Evolutionary conservation across 1,284 basidiomycete genomes (phyloP), one percentile per base, ranked within the genome.

Genomic region (Irpex lacteus): DNA sequence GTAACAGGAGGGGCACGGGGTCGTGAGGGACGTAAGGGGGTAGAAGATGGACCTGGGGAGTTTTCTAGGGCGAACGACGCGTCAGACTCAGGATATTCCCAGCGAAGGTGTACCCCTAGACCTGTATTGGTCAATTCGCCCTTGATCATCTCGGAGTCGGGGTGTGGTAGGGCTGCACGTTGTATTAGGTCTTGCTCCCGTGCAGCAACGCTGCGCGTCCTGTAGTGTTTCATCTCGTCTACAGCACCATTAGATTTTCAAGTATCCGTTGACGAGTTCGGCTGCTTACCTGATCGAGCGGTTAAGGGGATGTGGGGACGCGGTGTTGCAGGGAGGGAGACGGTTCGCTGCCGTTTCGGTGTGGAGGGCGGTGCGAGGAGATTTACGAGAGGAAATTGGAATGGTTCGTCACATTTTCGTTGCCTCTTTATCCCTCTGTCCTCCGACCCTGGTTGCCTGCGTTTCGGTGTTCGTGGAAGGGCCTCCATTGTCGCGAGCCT

Each of bases 121-220:
- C 32, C 54, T 5, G 54, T 56, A 3, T 2, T 32, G 26, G 54
- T 56, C 32, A 56, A 6, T 21, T 56, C 54, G 7, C 54, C 54
- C 34, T 56, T 56, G 54, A 56, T 36, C 54, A 56, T 13, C 54
- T 56, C 54, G n/a, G 13, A 1, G 54, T 56, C 54, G 7, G 32
- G 54, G 26, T 56, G 32, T 34, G 21, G 54, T 36, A 11, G 54
- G n/a, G 34, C 54, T 26, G 54, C 54, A 56, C 54, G 54, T 21
- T 56, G 54, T 3, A 36, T 56, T 56, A 11, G 18, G 13, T 56
- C 26, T 9, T 56, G 19, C n/a, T 36, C 54, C 3, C 18, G 32
- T 56, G 54, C 54, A 32, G 34, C 54, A 26, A 56, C 54, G 34
- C 54, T 56, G 34, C 54, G 54, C 9, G 54, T 56, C 54, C 54